Percentiles rank a stretch among this genome's conserved stretches.
Conservation (phyloP, 192 early-diverging fungal species). For the Coemansia sp. region DNA sequence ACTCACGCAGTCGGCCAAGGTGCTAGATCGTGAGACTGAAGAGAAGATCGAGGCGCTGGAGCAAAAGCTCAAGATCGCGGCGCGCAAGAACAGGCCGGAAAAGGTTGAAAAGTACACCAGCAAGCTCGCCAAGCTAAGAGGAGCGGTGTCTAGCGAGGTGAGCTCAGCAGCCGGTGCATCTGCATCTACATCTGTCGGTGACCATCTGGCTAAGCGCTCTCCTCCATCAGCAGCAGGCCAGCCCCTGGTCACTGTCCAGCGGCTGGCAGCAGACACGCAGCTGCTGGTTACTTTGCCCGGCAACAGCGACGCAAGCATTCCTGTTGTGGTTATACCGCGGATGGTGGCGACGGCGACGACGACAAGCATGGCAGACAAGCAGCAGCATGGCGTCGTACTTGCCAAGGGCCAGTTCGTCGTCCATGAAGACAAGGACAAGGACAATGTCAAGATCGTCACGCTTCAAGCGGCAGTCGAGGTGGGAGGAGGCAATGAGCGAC, state of each 20-base stretch:
- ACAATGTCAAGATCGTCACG: slow-evolving; percentile 50
- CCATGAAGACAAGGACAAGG: slow-evolving; percentile 54
- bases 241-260: slow-evolving; percentile 10
- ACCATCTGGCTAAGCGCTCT: background rate
- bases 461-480: slow-evolving; percentile 19
- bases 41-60: slow-evolving; percentile 96
- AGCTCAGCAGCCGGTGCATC: background rate
- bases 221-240: background rate
- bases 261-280: slow-evolving; percentile 30
- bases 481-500: background rate
- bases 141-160: background rate
- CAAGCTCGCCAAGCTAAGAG: slow-evolving; percentile 70
- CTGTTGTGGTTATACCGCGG: slow-evolving; percentile 27
- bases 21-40: slow-evolving; percentile 65
- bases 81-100: slow-evolving; percentile 82
- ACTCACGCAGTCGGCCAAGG: background rate
- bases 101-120: slow-evolving; percentile 84
- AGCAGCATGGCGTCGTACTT: background rate
- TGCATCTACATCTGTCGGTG: background rate
- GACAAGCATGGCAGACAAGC: background rate
- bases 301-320: slow-evolving; percentile 35
- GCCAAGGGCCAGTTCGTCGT: slow-evolving; percentile 32
- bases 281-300: slow-evolving; percentile 31
- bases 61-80: slow-evolving; percentile 97
- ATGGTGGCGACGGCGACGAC: background rate